Base-by-base conservation (phyloP, 441 rosid genomes). In the Pelargonium citronellum region DNA sequence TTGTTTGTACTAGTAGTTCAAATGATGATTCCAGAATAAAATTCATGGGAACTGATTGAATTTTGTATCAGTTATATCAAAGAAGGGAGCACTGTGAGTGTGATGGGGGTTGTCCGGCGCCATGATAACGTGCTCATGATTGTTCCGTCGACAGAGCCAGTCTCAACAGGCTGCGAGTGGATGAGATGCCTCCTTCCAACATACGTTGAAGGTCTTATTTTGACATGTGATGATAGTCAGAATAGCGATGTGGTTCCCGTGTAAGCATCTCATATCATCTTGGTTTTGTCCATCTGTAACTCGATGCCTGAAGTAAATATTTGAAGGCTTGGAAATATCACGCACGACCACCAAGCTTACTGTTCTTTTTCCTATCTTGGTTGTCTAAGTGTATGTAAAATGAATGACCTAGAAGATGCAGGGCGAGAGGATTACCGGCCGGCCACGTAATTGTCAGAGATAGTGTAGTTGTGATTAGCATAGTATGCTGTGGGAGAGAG, bases 31-130 rank as follows among this genome's bases (percentile, higher is more conserved):
- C 24, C 24, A 22, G 24, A 22, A 22, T 22, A 22, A 22, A 22
- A 22, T 80, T 47, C 12, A 47, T 9, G 53, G 12, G 53, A 12
- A 12, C 12, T 11, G 51, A 1, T 46, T 46, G 10, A 46, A 46
- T 71, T 12, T 55, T 39, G 53, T 41, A 24, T 19, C 55, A 75
- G 71, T 71, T 75, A 71, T 19, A 75, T 75, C 67, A 75, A 75
- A 65, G 79, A 75, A 71, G 79, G 79, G 5, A 75, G 79, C 41
- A 75, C 79, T 1, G 79, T 75, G 64, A 75, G 79, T 16, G 79
- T 75, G 66, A 75, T 75, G 79, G 79, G 78, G 17, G 68, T 75
- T 71, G 79, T 75, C 39, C 74, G 71, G 67, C 63, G 79, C 55
- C 71, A 75, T 11, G 79, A 75, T 20, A 75, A 75, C 20, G 74